Evolutionary conservation across 495 filamentous ascomycete genomes (phyloP), one percentile per base, ranked within the genome.

Genomic region (Hypoxylon fragiforme): DNA sequence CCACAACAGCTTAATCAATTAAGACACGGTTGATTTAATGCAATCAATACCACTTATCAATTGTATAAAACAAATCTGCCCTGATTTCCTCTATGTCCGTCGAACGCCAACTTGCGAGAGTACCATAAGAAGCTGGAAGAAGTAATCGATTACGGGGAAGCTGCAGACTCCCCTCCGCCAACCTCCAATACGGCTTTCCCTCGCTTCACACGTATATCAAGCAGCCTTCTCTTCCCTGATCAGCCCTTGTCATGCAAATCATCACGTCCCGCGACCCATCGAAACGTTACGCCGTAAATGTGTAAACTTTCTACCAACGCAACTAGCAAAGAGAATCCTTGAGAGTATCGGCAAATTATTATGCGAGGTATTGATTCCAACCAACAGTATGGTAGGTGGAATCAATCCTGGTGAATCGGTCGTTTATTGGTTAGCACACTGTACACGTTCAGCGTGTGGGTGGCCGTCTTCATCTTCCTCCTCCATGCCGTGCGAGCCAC

Each of bases 401-500:
- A 22, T 14, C 15, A 44, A 50, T 26, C 32, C 13, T 38, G 11
- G 26, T 38, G 22, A n/a, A 20, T 36, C 12, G 35, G 14, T 7
- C n/a, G 34, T 60, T 86, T 96, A 99, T 82, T 97, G 94, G 5
- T 90, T 94, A 55, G 94, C 95, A 71, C 94, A 99, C 79, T 97
- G 94, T 63, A 99, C 91, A 32, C 95, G 81, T 77, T 99, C 94
- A 34, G 83, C 91, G 56, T 90, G 90, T 34, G 79, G 78, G 58
- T 90, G 90, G 42, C 85, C 85, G 16, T 92, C 81, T 21, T 90
- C 88, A 50, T 98, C 94, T 12, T 89, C 86, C 16, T 96, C 92
- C 37, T 92, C 90, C 79, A 84, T 85, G 7, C 61, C 71, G n/a
- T 75, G 77, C 15, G 81, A 84, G 39, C 65, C 65, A 43, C 85